Evolutionary conservation across 345 rosid genomes (phyloP), one percentile per base, ranked within the genome.

Genomic region (Toxicodendron radicans): DNA sequence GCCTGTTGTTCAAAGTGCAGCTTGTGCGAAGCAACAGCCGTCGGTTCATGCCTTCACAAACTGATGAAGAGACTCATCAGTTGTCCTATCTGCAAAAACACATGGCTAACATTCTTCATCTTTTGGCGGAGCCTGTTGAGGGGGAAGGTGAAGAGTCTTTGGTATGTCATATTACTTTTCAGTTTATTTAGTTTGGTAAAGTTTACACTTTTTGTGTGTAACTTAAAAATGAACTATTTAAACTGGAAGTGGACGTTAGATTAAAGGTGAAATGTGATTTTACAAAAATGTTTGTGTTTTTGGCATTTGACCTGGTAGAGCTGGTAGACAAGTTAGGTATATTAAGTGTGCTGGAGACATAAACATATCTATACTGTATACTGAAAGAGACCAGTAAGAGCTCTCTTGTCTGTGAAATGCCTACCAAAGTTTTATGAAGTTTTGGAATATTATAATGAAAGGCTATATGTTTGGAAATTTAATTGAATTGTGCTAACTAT

Each of bases 1-100:
- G 24, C 33, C 59, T 51, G 52, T 18, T 32, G 62, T 67, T 79
- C 63, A 58, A 45, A 32, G 76, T 73, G 84, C 90, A 96, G 99
- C 97, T 93, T 79, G 99, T 89, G 46, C 97, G 98, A n/a, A 89
- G 98, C 92, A 93, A 92, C 73, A 92, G 89, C 84, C 92, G 99
- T 61, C 91, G 99, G 69, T 90, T 89, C 83, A 83, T 87, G 97
- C 98, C 98, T 68, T 96, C 99, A 20, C 98, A 87, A 78, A 88
- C 88, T 45, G 99, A 96, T 81, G 99, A 96, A 81, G 99, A 93
- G 88, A 94, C 92, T 80, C 99, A 93, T 85, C 99, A 96, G 41
- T 76, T 96, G 73, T 88, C 98, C 70, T 96, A 96, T 84, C 88
- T 96, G 41, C 97, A 93, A 80, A 96, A 96, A 82, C 99, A 96